Percentiles rank a stretch among this genome's conserved stretches.
Conservation (phyloP, 2,329 filamentous ascomycete species). For the Cadophora gregata region DNA sequence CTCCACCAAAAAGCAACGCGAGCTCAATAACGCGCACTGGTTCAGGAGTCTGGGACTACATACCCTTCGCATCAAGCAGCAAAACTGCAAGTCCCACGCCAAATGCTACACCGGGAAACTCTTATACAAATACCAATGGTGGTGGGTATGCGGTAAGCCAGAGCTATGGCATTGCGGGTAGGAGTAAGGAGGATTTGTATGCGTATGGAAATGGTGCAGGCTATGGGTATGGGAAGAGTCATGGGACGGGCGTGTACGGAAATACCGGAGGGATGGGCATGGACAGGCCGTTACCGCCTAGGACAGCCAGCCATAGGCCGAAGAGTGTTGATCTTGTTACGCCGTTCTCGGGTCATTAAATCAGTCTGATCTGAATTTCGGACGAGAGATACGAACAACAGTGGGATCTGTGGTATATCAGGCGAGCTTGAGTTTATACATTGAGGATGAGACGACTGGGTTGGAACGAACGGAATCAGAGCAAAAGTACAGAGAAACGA, state of each 20-base stretch:
- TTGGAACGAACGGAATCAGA: neutral
- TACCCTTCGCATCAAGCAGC: slow-evolving; percentile 37
- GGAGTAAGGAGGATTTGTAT: slow-evolving; percentile 38
- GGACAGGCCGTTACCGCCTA: slow-evolving; percentile 59
- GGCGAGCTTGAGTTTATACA: neutral
- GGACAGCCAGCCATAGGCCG: slow-evolving; percentile 58
- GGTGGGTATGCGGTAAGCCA: slow-evolving; percentile 26
- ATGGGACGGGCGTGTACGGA: slow-evolving; percentile 31
- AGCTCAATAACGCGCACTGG: slow-evolving; percentile 35
- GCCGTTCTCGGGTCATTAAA: slow-evolving; percentile 46
- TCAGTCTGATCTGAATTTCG: neutral
- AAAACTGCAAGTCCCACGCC: slow-evolving; percentile 37
- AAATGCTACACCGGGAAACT: slow-evolving; percentile 37
- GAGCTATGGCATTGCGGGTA: slow-evolving; percentile 30
- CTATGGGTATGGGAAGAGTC: slow-evolving; percentile 32
- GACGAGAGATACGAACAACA: neutral
- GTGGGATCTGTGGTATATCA: neutral
- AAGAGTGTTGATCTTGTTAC: slow-evolving; percentile 70
- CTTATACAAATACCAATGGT: slow-evolving; percentile 29
- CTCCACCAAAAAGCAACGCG: slow-evolving; percentile 29
- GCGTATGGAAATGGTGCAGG: slow-evolving; percentile 30
- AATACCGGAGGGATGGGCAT: slow-evolving; percentile 33
- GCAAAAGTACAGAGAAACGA: slow-evolving; percentile 1
- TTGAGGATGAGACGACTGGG: neutral
- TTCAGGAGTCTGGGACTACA: slow-evolving; percentile 42